Evolutionary conservation across 2,329 filamentous ascomycete species (phyloP).

Genomic region (Ceratocystis harringtonii): DNA sequence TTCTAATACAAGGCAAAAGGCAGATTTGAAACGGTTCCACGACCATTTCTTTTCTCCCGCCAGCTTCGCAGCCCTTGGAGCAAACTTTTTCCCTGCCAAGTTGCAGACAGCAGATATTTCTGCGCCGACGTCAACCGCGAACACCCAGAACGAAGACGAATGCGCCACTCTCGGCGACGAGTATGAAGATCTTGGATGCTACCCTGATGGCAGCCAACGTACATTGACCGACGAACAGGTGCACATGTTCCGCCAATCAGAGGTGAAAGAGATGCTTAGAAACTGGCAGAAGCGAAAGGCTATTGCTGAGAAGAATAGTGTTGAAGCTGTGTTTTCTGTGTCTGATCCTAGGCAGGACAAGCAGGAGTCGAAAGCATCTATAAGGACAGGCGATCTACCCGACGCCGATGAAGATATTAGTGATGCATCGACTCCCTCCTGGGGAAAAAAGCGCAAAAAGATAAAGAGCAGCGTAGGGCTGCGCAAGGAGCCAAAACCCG

Average conservation of each 20-base stretch:
- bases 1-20: neutral
- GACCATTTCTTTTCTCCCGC: constrained; percentile 5
- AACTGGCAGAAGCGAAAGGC: constrained; percentile 16
- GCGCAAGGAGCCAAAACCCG: constrained; percentile 36
- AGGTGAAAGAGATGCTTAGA: constrained; percentile 57
- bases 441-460: constrained; percentile 27
- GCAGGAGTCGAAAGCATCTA: neutral
- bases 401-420: constrained; percentile 19
- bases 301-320: constrained; percentile 7
- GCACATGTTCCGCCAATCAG: constrained; percentile 76
- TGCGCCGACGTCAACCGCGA: neutral
- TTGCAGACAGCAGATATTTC: neutral
- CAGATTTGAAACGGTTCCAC: constrained; percentile 10
- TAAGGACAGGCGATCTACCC: neutral
- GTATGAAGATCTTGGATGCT: constrained; percentile 64
- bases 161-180: constrained; percentile 29
- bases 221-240: constrained; percentile 88
- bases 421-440: constrained; percentile 17
- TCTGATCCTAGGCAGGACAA: constrained; percentile 8
- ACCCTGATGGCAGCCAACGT: constrained; percentile 70
- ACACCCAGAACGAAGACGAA: constrained; percentile 20
- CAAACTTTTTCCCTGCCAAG: constrained; percentile 5
- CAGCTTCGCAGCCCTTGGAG: neutral
- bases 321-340: constrained; percentile 13
- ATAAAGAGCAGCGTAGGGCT: constrained; percentile 23